Conservation (phyloP, 2,329 filamentous ascomycete species). For the Aspergillus clavatus region DNA sequence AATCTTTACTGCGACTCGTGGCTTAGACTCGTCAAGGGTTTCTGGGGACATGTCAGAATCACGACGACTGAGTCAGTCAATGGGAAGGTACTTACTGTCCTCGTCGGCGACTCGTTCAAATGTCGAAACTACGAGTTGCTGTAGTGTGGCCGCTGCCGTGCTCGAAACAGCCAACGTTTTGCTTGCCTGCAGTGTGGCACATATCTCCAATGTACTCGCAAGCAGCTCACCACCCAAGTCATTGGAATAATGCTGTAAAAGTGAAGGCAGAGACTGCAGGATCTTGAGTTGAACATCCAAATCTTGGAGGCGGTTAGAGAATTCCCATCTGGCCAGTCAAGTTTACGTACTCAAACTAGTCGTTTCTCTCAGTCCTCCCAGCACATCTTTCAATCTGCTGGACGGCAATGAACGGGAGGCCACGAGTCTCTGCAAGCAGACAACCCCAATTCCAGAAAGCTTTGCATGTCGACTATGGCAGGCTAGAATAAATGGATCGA, state of each 20-base stretch:
- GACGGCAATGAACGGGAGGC: slow-evolving; percentile 74
- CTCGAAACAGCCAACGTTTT: slow-evolving; percentile 94
- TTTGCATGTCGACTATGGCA: slow-evolving; percentile 87
- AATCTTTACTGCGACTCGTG: slow-evolving; percentile 63
- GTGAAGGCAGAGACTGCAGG: slow-evolving; percentile 79
- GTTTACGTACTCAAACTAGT: slow-evolving; percentile 58
- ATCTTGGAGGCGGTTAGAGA: slow-evolving; percentile 37
- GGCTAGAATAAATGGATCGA: slow-evolving; percentile 89
- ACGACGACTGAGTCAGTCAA: background rate
- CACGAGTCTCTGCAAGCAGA: slow-evolving; percentile 83
- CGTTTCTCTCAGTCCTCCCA: slow-evolving; percentile 82
- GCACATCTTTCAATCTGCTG: slow-evolving; percentile 74
- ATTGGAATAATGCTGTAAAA: slow-evolving; percentile 83
- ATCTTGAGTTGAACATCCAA: slow-evolving; percentile 95
- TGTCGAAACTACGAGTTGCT: slow-evolving; percentile 85
- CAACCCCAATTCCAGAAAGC: slow-evolving; percentile 79
- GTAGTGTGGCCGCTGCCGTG: slow-evolving; percentile 91
- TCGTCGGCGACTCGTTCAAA: slow-evolving; percentile 87
- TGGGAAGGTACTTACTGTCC: slow-evolving; percentile 58
- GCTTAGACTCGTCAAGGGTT: slow-evolving; percentile 45
- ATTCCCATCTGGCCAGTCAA: background rate
- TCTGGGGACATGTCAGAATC: slow-evolving; percentile 15
- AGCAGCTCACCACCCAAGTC: slow-evolving; percentile 78
- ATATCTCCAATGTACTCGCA: slow-evolving; percentile 79
- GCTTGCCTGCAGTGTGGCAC: slow-evolving; percentile 82